Base-by-base conservation (phyloP, 257 asterid genomes). In the Solanum habrochaites region DNA sequence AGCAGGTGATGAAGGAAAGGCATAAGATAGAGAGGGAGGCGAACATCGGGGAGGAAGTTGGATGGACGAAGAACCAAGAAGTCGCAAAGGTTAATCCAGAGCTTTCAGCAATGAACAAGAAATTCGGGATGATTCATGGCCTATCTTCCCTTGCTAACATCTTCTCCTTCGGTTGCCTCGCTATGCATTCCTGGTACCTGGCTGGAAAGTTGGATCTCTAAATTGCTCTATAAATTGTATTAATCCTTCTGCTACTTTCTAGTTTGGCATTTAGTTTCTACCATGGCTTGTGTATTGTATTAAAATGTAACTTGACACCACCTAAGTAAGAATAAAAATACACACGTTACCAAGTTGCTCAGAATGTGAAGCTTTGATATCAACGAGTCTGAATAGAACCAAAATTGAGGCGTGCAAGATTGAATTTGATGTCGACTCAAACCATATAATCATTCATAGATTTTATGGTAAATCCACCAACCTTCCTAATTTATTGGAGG, bases 71-170 rank as follows among this genome's bases (percentile, higher is more conserved):
- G 90, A 97, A 96, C 91, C 90, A 92, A 77, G 95, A 95, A 90
- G 98, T 87, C 27, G 99, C 99, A 39, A 96, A 95, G 95, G 93
- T 73, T 52, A 95, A 96, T 37, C 99, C 98, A 12, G 93, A 96
- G 92, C 98, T 96, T 85, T 95, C 96, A 81, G 88, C 98, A 75
- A 96, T 97, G 99, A 97, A 97, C 98, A 97, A 95, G 95, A 96
- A 96, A 81, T 97, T 97, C 35, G 99, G 99, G 49, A 96, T 97
- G 99, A 93, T 97, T 87, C 99, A 97, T 82, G 99, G 99, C 6
- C 91, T 97, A 70, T 97, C 99, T 80, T 97, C 99, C 78, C 99
- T 97, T 83, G 95, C 99, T 21, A 97, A 97, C 88, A 95, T 97
- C 86, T 43, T 95, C 67, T 89, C 99, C 37, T 96, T 97, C 37